Conservation (phyloP, 2,329 filamentous ascomycete genomes). For the Colletotrichum melonis region DNA sequence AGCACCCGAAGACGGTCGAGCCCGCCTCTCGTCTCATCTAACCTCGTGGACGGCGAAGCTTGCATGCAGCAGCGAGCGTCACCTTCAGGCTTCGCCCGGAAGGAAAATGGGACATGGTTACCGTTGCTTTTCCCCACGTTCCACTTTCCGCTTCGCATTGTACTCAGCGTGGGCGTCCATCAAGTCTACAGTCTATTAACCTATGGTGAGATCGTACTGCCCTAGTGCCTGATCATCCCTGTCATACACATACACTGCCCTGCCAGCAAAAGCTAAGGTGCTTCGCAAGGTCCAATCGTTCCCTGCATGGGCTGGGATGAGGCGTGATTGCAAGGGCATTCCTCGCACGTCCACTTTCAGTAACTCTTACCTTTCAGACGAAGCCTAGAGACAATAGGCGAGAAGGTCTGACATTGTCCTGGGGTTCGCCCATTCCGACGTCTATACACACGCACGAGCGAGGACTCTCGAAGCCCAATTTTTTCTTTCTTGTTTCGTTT, state of each 20-base stretch:
- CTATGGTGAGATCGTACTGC: background rate
- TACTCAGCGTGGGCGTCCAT: background rate
- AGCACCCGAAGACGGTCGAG: slow-evolving; percentile 4
- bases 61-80: background rate
- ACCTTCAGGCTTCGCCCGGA: background rate
- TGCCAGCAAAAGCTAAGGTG: background rate
- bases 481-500: slow-evolving; percentile 4
- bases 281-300: slow-evolving; percentile 5
- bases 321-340: background rate
- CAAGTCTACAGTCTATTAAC: background rate
- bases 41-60: background rate
- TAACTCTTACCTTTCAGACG: background rate
- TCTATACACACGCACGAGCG: background rate
- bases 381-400: background rate
- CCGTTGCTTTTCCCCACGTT: slow-evolving; percentile 1
- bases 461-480: background rate
- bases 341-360: background rate
- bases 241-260: background rate
- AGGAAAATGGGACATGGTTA: background rate
- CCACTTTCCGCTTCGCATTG: background rate
- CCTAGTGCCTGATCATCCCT: background rate
- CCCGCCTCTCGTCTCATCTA: background rate
- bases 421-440: background rate
- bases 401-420: background rate
- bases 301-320: background rate